Evolutionary conservation across 2,329 filamentous ascomycete species (phyloP).

Genomic region (Calonectria honghensis): DNA sequence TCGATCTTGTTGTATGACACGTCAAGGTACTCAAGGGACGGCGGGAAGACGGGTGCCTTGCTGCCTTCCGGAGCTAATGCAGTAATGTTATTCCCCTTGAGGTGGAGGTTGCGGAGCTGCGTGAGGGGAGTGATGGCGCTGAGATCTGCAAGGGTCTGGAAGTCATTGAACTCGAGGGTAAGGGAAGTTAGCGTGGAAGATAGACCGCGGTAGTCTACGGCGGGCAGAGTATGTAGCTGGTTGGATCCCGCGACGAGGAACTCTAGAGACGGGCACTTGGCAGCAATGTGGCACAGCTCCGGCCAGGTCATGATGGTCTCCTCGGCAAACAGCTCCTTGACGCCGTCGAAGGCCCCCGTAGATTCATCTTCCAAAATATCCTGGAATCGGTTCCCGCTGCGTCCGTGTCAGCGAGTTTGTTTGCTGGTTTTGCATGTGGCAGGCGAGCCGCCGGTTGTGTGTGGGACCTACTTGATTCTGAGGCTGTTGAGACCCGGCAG

Average conservation of each 20-base stretch:
- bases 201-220: constrained; percentile 63
- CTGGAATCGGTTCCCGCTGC: constrained; percentile 84
- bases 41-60: constrained; percentile 69
- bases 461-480: constrained; percentile 79
- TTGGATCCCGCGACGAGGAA: constrained; percentile 75
- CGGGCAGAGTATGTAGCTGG: constrained; percentile 71
- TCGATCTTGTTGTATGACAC: constrained; percentile 82
- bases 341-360: constrained; percentile 66
- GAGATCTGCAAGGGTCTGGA: constrained; percentile 76
- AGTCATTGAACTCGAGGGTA: constrained; percentile 83
- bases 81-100: constrained; percentile 86
- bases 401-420: constrained; percentile 42
- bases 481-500: constrained; percentile 80
- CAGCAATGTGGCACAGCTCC: constrained; percentile 74
- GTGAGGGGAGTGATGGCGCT: constrained; percentile 70
- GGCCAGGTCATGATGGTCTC: constrained; percentile 81
- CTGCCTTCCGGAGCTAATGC: constrained; percentile 57
- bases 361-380: constrained; percentile 61
- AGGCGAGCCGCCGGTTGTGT: constrained; percentile 52
- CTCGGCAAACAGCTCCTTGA: constrained; percentile 79
- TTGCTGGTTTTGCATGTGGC: constrained; percentile 2
- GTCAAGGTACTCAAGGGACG: constrained; percentile 79
- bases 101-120: constrained; percentile 75
- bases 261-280: constrained; percentile 71
- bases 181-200: constrained; percentile 75